Evolutionary conservation across 306 rosid genomes (phyloP), one percentile per base, ranked within the genome.

Genomic region (Chamaecrista fasciculata): DNA sequence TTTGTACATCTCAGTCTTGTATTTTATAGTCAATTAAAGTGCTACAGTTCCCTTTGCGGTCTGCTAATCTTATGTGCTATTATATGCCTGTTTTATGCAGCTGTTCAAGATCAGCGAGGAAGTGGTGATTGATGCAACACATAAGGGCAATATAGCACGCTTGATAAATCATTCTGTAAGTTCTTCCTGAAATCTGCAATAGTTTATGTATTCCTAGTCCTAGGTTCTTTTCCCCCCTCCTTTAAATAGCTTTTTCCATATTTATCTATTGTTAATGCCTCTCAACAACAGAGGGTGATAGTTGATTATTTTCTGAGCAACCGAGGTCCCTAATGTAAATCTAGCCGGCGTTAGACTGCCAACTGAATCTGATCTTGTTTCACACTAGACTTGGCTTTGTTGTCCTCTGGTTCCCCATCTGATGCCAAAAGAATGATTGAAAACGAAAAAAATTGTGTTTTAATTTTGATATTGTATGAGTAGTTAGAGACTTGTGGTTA

Each of bases 61-160:
- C 23, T 20, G 33, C 8, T 47, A 23, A 36, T 55, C 19, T 11
- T 20, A n/a, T 34, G 29, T 23, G 23, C 36, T 2, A 8, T 44
- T 48, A 23, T 11, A 51, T 40, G 42, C 29, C 31, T 58, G 43
- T 16, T 53, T 18, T 50, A 51, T 81, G 95, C 92, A 94, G 98
- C 90, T 90, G 39, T 94, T 94, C 91, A 90, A 88, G 88, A 85
- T 94, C 73, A 94, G 96, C 4, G 96, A 90, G 62, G 95, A 88
- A 72, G 86, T 86, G 43, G 96, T 94, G 25, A 80, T 94, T 70
- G 98, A 94, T 71, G 98, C 98, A 71, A 94, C 97, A 1, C 20
- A 82, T 15, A 83, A 76, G 84, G 98, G 98, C 71, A 94, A 90
- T 58, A 84, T 94, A 60, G 90, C 98, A 49, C 97, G 97, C 59